These are phyloP conservation scores for Alisma plantagoaquatica DNA, from an alignment of 106 monocot species.

Conservation along the genomic window DNA sequence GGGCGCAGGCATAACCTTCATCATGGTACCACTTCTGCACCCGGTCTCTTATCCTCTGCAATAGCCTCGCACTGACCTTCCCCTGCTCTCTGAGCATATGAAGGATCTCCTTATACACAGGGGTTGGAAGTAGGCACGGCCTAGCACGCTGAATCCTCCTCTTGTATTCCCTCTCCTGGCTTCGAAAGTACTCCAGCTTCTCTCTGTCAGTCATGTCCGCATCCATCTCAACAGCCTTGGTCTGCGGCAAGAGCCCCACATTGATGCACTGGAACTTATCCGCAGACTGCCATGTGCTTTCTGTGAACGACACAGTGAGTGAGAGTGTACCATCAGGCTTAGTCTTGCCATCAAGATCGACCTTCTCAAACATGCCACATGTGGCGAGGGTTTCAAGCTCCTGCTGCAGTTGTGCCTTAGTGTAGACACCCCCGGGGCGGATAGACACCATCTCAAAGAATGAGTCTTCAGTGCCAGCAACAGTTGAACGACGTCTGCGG, in stretches of 20 bases:
- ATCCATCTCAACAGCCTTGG: slow-evolving; percentile 76
- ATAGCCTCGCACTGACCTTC: slow-evolving; percentile 81
- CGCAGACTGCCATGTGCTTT: slow-evolving; percentile 93
- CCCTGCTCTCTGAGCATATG: slow-evolving; percentile 70
- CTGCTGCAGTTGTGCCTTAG: slow-evolving; percentile 71
- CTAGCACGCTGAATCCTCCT: slow-evolving; percentile 56
- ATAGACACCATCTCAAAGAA: slow-evolving; percentile 99
- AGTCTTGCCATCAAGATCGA: slow-evolving; percentile 78
- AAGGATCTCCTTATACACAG: slow-evolving; percentile 67
- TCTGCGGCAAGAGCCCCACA: slow-evolving; percentile 78
- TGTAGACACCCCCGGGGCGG: slow-evolving; percentile 74
- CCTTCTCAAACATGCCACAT: slow-evolving; percentile 98
- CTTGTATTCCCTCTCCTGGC: slow-evolving; percentile 79
- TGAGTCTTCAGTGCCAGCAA: slow-evolving; percentile 55
- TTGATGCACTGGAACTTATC: slow-evolving; percentile 87
- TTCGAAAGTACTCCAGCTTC: slow-evolving; percentile 76
- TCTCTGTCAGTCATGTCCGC: slow-evolving; percentile 93
- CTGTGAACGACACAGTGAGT: slow-evolving; percentile 60
- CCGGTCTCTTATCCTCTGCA: slow-evolving; percentile 84
- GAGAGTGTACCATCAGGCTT: slow-evolving; percentile 81
- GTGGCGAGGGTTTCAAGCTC: slow-evolving; percentile 86
- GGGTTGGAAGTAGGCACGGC: slow-evolving; percentile 59
- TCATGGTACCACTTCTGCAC: slow-evolving; percentile 99
- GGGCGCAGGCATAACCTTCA: slow-evolving; percentile 93
- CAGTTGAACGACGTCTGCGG: slow-evolving; percentile 28